A percentile compares a stretch with the other conserved stretches of the same genome.
Conservation (phyloP, 805 yeast species). For the Maudiozyma pseudohumilis region DNA sequence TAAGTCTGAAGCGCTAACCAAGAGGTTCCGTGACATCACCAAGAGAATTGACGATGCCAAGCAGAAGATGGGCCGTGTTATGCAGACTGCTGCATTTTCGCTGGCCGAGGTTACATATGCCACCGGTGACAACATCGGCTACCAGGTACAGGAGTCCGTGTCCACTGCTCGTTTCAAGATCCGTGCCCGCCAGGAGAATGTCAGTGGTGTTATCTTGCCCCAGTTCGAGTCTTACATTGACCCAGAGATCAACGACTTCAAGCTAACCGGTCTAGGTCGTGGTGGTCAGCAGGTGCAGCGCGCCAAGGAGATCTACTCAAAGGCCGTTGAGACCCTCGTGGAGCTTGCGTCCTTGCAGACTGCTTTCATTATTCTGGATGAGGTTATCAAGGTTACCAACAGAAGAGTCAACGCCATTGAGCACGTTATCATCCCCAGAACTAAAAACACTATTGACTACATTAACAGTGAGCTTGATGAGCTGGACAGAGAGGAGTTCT, state of each 20-base stretch:
- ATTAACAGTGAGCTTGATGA: slow-evolving; percentile 95
- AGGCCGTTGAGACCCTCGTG: slow-evolving; percentile 93
- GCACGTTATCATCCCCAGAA: slow-evolving; percentile 95
- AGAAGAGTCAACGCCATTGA: slow-evolving; percentile 98
- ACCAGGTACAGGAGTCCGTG: slow-evolving; percentile 92
- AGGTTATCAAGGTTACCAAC: slow-evolving; percentile 94
- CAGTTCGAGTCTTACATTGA: slow-evolving; percentile 81
- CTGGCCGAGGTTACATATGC: slow-evolving; percentile 96
- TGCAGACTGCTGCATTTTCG: slow-evolving; percentile 97
- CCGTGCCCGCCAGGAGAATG: slow-evolving; percentile 88
- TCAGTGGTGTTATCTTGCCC: slow-evolving; percentile 89
- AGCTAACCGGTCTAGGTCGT: slow-evolving; percentile 92
- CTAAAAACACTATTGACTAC: slow-evolving; percentile 86
- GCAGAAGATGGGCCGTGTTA: slow-evolving; percentile 94
- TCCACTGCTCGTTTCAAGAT: slow-evolving; percentile 79
- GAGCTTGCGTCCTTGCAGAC: slow-evolving; percentile 94
- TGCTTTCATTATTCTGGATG: slow-evolving; percentile 92
- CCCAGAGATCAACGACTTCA: slow-evolving; percentile 83
- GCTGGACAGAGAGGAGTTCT: slow-evolving; percentile 95
- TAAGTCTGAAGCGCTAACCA: slow-evolving; percentile 93
- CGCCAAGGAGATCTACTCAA: slow-evolving; percentile 87
- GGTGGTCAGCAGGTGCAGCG: slow-evolving; percentile 98
- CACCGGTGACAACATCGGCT: slow-evolving; percentile 90
- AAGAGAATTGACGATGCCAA: slow-evolving; percentile 89
- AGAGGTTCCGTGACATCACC: slow-evolving; percentile 92